phyloP scores from a whole-genome alignment of 306 rosid genomes.

The Dalbergia oliveri region DNA sequence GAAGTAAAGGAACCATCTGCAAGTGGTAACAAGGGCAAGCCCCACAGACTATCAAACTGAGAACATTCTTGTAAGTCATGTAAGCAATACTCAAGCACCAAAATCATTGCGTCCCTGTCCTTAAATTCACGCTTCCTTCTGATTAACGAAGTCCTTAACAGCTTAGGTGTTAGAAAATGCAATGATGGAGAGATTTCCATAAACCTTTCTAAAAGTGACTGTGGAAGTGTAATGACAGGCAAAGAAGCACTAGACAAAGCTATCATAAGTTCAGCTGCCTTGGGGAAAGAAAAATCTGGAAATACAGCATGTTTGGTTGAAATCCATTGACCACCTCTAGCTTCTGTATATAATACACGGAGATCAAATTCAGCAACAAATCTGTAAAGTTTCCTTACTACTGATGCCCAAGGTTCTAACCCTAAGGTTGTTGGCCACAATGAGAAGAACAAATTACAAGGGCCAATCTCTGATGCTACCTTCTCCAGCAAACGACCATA shows the following conservation, averaged over 20 bases:
- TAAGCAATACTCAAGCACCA: constrained; percentile 94
- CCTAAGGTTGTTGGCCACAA: constrained; percentile 86
- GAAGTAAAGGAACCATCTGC: constrained; percentile 85
- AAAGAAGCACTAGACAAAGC: constrained; percentile 84
- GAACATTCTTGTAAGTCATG: constrained; percentile 75
- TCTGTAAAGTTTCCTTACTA: constrained; percentile 71
- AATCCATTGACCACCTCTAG: constrained; percentile 97
- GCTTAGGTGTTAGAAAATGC: constrained; percentile 88
- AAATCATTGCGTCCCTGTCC: constrained; percentile 80
- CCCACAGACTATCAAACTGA: constrained; percentile 71
- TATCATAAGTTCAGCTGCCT: constrained; percentile 70
- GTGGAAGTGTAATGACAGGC: constrained; percentile 76
- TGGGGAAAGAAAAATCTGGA: constrained; percentile 88
- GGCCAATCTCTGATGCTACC: constrained; percentile 87
- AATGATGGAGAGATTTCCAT: constrained; percentile 83
- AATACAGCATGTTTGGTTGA: constrained; percentile 88
- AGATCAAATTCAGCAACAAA: constrained; percentile 81
- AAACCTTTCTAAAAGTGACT: constrained; percentile 77
- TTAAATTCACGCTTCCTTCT: constrained; percentile 87
- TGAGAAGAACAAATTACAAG: constrained; percentile 83
- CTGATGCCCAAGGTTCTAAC: constrained; percentile 91
- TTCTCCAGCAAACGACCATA: constrained; percentile 92
- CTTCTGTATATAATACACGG: constrained; percentile 81
- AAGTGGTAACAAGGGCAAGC: constrained; percentile 90
- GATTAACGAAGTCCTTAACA: constrained; percentile 79